Percentiles rank a stretch among this genome's conserved stretches.
phyloP scores from a whole-genome alignment of 1,284 basidiomycete species.

The Cryptococcus sp. region DNA sequence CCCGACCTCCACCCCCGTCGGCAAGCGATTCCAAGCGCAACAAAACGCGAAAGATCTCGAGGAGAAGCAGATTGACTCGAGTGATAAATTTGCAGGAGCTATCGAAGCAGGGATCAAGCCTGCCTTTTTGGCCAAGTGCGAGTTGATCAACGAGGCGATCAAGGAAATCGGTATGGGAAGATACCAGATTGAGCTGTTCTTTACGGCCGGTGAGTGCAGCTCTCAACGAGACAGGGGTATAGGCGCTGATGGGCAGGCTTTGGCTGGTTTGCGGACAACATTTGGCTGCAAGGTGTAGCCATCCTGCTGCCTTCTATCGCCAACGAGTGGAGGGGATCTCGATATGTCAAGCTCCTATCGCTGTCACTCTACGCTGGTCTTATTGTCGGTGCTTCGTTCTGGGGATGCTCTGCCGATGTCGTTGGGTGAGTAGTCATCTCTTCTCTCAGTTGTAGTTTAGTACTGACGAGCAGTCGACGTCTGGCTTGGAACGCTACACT shows the following conservation, averaged over 20 bases:
- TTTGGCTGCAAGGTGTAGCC: conserved; percentile 56
- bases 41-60: neutral
- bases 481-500: conserved; percentile 59
- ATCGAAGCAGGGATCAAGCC: conserved; percentile 24
- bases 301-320: conserved; percentile 53
- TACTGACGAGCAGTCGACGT: conserved; percentile 47
- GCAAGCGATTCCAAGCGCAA: neutral
- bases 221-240: neutral
- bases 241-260: conserved; percentile 14
- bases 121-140: conserved; percentile 27
- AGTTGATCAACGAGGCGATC: conserved; percentile 33
- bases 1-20: no score
- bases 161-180: conserved; percentile 55
- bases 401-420: conserved; percentile 49
- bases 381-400: conserved; percentile 56
- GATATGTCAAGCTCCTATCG: conserved; percentile 25
- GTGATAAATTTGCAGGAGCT: conserved; percentile 6
- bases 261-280: conserved; percentile 46
- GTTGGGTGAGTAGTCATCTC: conserved; percentile 33
- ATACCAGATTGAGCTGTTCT: conserved; percentile 58
- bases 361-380: conserved; percentile 58
- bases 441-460: neutral
- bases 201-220: conserved; percentile 47
- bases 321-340: conserved; percentile 45
- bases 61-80: conserved; percentile 1